Percentiles rank a stretch among this genome's conserved stretches.
Conservation (phyloP, 2,329 filamentous ascomycete species). For the Chrysosporium queenslandicum region DNA sequence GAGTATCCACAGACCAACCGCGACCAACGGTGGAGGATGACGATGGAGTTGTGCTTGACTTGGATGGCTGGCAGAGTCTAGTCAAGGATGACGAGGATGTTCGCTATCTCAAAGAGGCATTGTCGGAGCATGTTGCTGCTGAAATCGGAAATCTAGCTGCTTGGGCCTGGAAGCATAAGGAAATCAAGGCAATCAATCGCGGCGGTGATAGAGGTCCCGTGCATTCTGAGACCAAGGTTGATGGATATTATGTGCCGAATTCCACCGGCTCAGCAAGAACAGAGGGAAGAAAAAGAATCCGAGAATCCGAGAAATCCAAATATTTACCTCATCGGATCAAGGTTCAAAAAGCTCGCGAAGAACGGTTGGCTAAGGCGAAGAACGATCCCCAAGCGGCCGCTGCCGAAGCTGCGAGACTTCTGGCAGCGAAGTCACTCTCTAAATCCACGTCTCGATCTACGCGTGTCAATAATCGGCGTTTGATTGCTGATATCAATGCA, state of each 20-base stretch:
- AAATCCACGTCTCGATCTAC: conserved; percentile 89
- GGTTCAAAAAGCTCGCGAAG: conserved; percentile 81
- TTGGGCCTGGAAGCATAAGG: conserved; percentile 63
- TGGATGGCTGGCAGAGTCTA: conserved; percentile 59
- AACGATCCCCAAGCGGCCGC: conserved; percentile 57
- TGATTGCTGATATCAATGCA: conserved; percentile 88
- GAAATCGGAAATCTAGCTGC: conserved; percentile 49
- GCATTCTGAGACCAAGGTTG: conserved; percentile 45
- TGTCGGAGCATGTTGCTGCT: conserved; percentile 40
- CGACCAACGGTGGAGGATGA: conserved; percentile 58
- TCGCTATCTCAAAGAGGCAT: conserved; percentile 43
- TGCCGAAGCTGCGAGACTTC: conserved; percentile 60
- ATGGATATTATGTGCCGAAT: conserved; percentile 75
- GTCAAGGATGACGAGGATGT: conserved; percentile 62
- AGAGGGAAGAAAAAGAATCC: conserved; percentile 87
- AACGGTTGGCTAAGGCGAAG: conserved; percentile 62
- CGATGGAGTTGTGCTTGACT: conserved; percentile 52
- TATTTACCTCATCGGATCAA: conserved; percentile 97
- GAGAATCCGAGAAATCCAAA: conserved; percentile 95
- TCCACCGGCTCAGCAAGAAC: conserved; percentile 76
- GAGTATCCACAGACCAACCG: conserved; percentile 50
- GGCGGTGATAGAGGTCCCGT: conserved; percentile 47
- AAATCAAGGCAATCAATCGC: conserved; percentile 59
- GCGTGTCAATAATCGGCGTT: conserved; percentile 87
- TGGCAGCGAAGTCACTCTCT: conserved; percentile 67